Base-by-base conservation (phyloP, 257 asterid genomes). In the Avicennia marina region DNA sequence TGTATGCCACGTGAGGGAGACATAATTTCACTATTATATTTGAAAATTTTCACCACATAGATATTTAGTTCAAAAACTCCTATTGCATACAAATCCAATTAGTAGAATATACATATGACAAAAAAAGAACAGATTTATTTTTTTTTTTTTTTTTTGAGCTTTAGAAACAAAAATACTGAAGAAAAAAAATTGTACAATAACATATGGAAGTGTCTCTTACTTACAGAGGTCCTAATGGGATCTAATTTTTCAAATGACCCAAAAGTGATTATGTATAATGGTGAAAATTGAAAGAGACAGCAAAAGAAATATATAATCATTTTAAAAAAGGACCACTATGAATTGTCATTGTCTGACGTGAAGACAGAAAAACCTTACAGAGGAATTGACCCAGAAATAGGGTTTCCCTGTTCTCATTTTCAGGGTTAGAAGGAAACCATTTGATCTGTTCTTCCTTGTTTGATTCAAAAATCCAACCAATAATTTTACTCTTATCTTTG, bases 301-400 rank as follows among this genome's bases (percentile, higher is more conserved):
- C 31, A 8, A 11, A 13, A 45, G 27, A 67, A 31, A 1, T 0
- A 17, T 21, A 20, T n/a, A n/a, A n/a, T n/a, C n/a, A n/a, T n/a
- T n/a, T n/a, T n/a, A 52, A 10, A 53, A 34, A 8, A 46, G 64
- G 72, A 58, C 62, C 75, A 64, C 65, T 55, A 75, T 68, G 79
- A 69, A 66, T 63, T 66, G 79, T 78, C 77, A 69, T 56, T 71
- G 70, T 71, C 71, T 21, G 67, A 44, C 65, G 2, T 66, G 85
- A 57, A 72, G 79, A 72, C 81, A 75, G 11, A 39, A 69, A 66
- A 63, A 63, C 62, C 66, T 55, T 12, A 41, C 53, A 60, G 54
- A 31, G 50, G 11, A 62, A 52, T 36, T 46, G 17, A 59, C 21
- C 70, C 50, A 55, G 41, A 63, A 9, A 16, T 26, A 15, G 50